These are phyloP conservation scores for Jackrogersella multiformis DNA, from an alignment of 495 filamentous ascomycete species.

Conservation along the genomic window DNA sequence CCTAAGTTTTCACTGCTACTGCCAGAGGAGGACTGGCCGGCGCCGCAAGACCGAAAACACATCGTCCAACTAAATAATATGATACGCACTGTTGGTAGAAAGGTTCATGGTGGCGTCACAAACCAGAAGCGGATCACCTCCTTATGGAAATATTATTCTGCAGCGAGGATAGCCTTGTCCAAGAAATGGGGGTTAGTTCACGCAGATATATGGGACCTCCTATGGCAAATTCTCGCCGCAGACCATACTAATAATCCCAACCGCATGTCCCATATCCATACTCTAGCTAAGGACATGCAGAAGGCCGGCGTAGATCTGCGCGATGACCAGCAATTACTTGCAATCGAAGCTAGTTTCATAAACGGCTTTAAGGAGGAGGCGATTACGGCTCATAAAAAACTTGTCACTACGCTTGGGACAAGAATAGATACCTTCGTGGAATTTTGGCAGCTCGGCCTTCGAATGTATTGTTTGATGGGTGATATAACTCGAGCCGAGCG, in stretches of 20 bases:
- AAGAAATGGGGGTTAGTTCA: constrained; percentile 58
- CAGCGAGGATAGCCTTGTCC: constrained; percentile 55
- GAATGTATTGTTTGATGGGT: constrained; percentile 67
- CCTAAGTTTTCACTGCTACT: constrained; percentile 42
- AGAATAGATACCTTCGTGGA: constrained; percentile 60
- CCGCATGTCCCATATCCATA: constrained; percentile 67
- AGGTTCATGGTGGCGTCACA: not conserved
- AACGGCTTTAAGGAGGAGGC: constrained; percentile 67
- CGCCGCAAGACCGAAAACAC: constrained; percentile 6
- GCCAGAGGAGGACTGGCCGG: constrained; percentile 29
- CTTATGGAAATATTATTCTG: constrained; percentile 56
- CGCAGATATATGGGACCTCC: constrained; percentile 60
- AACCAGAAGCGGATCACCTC: constrained; percentile 35
- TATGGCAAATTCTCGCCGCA: constrained; percentile 60
- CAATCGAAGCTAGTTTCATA: constrained; percentile 70
- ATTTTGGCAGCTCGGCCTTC: constrained; percentile 75
- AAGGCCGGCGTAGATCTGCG: constrained; percentile 62
- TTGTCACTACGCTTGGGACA: constrained; percentile 61
- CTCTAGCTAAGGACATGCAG: constrained; percentile 69
- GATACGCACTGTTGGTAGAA: constrained; percentile 35
- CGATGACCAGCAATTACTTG: constrained; percentile 67
- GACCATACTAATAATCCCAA: constrained; percentile 54
- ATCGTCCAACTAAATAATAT: constrained; percentile 39
- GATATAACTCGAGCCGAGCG: constrained; percentile 71
- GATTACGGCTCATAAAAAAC: constrained; percentile 71